Conservation (phyloP, 495 filamentous ascomycete genomes). For the Aspergillus ellipticus region DNA sequence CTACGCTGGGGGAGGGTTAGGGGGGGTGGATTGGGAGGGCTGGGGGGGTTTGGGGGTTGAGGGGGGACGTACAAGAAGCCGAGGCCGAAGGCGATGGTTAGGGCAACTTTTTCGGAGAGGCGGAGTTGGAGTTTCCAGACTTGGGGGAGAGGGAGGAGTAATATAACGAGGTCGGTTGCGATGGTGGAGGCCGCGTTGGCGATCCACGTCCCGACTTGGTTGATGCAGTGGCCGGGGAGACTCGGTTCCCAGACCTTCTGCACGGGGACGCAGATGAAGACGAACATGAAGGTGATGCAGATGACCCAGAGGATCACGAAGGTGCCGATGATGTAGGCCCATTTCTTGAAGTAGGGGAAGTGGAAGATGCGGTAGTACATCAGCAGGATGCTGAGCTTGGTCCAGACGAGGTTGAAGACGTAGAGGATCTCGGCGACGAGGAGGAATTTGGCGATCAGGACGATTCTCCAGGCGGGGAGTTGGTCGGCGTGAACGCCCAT, state of each 20-base stretch:
- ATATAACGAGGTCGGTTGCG: constrained; percentile 42
- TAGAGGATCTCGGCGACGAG: constrained; percentile 38
- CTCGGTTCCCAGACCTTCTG: constrained; percentile 35
- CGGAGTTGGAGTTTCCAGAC: constrained; percentile 39
- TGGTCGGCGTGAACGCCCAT: constrained; percentile 32
- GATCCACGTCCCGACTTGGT: constrained; percentile 41
- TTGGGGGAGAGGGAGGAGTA: constrained; percentile 40
- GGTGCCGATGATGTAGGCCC: constrained; percentile 34
- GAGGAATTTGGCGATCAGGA: constrained; percentile 33
- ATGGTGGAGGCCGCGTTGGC: constrained; percentile 47
- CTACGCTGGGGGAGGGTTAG: constrained; percentile 18
- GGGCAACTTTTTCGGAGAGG: constrained; percentile 17
- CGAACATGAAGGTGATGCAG: constrained; percentile 38
- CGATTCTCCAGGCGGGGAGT: constrained; percentile 16
- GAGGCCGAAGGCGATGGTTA: constrained; percentile 23
- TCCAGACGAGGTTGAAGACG: constrained; percentile 40
- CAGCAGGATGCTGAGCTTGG: constrained; percentile 37
- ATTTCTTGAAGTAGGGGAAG: constrained; percentile 31
- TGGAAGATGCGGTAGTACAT: constrained; percentile 45
- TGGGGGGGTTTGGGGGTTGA: not conserved
- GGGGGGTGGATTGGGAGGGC: not conserved
- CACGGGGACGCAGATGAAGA: constrained; percentile 46
- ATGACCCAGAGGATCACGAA: constrained; percentile 38
- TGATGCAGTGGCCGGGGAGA: constrained; percentile 38
- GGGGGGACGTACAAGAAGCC: constrained; percentile 25